A percentile compares a stretch with the other conserved stretches of the same genome.
Conservation (phyloP, 2,329 filamentous ascomycete genomes). For the Ophiocordyceps camponoti-leonardi region DNA sequence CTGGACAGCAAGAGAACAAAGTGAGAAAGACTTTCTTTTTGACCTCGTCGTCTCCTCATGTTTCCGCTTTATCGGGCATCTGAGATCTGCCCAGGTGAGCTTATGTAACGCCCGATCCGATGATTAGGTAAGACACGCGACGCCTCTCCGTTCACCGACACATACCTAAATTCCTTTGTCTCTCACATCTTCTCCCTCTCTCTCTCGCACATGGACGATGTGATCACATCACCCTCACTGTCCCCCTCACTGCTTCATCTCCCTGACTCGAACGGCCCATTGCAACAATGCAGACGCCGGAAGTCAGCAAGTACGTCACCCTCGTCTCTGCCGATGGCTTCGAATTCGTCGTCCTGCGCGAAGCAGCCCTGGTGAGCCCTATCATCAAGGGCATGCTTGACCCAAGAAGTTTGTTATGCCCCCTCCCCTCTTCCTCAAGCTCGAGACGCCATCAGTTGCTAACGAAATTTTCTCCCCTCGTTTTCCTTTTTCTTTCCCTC, state of each 20-base stretch:
- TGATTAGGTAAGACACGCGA: too few relatives aligned
- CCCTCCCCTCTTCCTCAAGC: too few relatives aligned
- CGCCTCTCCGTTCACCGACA: too few relatives aligned
- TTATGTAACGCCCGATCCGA: too few relatives aligned
- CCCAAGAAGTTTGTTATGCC: constrained; percentile 34
- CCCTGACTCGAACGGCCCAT: neutral
- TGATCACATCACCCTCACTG: too few relatives aligned
- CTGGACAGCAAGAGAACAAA: too few relatives aligned
- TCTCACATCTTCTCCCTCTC: neutral
- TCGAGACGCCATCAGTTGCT: neutral
- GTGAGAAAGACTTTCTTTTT: too few relatives aligned
- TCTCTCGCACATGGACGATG: neutral
- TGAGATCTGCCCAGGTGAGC: too few relatives aligned
- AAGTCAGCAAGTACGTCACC: constrained; percentile 52
- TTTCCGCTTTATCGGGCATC: too few relatives aligned
- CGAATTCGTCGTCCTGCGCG: constrained; percentile 58
- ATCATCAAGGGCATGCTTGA: constrained; percentile 63
- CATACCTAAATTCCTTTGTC: too few relatives aligned
- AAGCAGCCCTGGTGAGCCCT: constrained; percentile 51
- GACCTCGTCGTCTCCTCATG: too few relatives aligned
- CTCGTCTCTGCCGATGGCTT: constrained; percentile 60
- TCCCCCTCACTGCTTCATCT: neutral
- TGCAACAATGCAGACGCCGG: constrained; percentile 9
- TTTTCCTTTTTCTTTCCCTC: neutral
- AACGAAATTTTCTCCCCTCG: neutral